These are phyloP conservation scores for Penicillium paradoxum DNA, from an alignment of 495 filamentous ascomycete species.

Conservation along the genomic window DNA sequence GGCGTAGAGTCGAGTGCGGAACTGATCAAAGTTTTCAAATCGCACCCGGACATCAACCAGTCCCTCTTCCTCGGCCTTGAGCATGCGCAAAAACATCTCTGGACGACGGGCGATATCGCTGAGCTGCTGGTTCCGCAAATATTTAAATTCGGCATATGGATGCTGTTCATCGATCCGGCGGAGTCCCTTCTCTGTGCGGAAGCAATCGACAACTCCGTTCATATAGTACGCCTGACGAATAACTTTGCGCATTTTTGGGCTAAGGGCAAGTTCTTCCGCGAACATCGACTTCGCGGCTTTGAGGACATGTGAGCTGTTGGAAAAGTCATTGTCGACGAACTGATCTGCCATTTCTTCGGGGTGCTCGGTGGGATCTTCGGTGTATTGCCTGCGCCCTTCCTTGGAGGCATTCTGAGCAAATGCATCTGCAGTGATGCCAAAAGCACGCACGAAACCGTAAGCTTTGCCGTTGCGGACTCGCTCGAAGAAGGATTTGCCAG, in stretches of 20 bases:
- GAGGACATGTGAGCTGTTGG: conserved; percentile 69
- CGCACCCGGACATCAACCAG: conserved; percentile 76
- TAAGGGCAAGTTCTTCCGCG: conserved; percentile 83
- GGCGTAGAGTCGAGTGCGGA: conserved; percentile 67
- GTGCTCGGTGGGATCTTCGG: conserved; percentile 69
- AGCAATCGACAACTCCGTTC: conserved; percentile 75
- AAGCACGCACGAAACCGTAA: conserved; percentile 78
- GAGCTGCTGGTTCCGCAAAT: conserved; percentile 81
- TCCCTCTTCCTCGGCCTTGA: conserved; percentile 91
- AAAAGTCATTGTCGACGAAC: conserved; percentile 67
- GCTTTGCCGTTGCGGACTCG: conserved; percentile 71
- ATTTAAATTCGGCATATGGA: conserved; percentile 97
- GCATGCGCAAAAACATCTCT: conserved; percentile 89
- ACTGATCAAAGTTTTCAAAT: conserved; percentile 67
- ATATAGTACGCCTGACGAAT: conserved; percentile 78
- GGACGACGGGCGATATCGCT: conserved; percentile 73
- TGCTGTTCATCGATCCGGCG: conserved; percentile 91
- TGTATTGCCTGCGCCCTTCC: conserved; percentile 69
- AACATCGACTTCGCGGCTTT: conserved; percentile 79
- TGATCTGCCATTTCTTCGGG: conserved; percentile 85
- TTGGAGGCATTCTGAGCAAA: conserved; percentile 80
- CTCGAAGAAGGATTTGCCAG: conserved; percentile 69
- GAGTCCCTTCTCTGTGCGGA: conserved; percentile 89
- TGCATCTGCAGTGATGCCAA: conserved; percentile 83
- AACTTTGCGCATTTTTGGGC: conserved; percentile 83